phyloP scores from a whole-genome alignment of 2,329 filamentous ascomycete genomes.

The Endothia cerciana region DNA sequence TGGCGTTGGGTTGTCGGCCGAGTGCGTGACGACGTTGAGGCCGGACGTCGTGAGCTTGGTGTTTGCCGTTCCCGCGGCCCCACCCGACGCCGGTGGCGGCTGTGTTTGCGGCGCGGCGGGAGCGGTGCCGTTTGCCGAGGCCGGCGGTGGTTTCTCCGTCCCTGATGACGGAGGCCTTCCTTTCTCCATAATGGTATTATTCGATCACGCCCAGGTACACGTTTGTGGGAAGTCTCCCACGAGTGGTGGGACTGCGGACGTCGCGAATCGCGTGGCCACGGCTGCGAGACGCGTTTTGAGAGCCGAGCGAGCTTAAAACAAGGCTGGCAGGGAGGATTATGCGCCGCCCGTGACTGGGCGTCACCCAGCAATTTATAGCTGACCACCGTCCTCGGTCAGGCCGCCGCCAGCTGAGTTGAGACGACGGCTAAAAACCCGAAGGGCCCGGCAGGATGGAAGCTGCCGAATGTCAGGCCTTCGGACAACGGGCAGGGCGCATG shows the following conservation, averaged over 20 bases:
- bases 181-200: not conserved
- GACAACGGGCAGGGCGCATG: not conserved
- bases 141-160: not conserved
- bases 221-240: not conserved
- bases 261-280: not conserved
- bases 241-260: not conserved
- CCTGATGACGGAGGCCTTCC: not conserved
- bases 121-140: not conserved
- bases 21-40: constrained; percentile 1
- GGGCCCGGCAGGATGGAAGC: not conserved
- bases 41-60: constrained; percentile 17
- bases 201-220: not conserved
- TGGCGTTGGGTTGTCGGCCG: not conserved
- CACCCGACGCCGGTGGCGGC: not conserved
- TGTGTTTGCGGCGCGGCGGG: not conserved
- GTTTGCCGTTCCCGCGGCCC: not conserved
- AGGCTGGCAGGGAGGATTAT: not conserved
- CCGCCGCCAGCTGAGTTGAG: not conserved
- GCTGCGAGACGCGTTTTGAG: not conserved
- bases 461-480: not conserved
- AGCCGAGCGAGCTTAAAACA: not conserved
- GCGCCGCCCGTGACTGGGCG: not conserved
- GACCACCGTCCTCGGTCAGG: not conserved
- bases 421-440: not conserved
- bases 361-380: not conserved